Evolutionary conservation across 495 filamentous ascomycete species (phyloP), one percentile per base, ranked within the genome.

Genomic region (Penicillium roqueforti): DNA sequence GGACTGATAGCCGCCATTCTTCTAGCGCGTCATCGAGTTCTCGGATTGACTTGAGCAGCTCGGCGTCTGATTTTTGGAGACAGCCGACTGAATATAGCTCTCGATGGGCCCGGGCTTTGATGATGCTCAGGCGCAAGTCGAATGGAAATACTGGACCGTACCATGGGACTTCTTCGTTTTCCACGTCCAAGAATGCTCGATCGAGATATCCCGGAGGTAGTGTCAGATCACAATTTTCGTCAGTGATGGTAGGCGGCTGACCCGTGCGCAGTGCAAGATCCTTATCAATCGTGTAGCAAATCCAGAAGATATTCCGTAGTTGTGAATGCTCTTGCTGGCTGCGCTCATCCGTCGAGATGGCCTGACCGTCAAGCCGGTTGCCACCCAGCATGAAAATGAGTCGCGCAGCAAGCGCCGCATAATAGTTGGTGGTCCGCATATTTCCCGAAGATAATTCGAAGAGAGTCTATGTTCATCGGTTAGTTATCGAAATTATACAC

Each of bases 171-270:
- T 64, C 60, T 18, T 59, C 51, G 34, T 51, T 54, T 39, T 69
- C 63, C n/a, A 64, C 53, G 47, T 69, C 68, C 6, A 58, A 38
- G 60, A 65, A 62, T 34, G 70, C 56, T 7, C 58, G 53, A 1
- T 76, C 68, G 1, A 68, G 49, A 55, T 81, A 81, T 3, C 68
- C 69, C 6, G 66, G 64, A 0, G 78, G 78, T 6, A 80, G 63
- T 0, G 76, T 76, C 16, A 82, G 62, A 57, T 81, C 78, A 57
- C 79, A 82, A 51, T 79, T 75, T 20, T 81, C 76, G 46, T 82
- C 77, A 11, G 66, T 62, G 34, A 81, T 75, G 3, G 66, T 60
- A n/a, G 77, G 76, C 7, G 78, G 78, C 55, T 78, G 77, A 6
- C 78, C 79, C 0, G 72, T 79, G 26, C 78, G 72, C 6, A 81